A percentile compares a stretch with the other conserved stretches of the same genome.
Conservation (phyloP, 2,329 filamentous ascomycete genomes). For the Trichoderma asperellum region DNA sequence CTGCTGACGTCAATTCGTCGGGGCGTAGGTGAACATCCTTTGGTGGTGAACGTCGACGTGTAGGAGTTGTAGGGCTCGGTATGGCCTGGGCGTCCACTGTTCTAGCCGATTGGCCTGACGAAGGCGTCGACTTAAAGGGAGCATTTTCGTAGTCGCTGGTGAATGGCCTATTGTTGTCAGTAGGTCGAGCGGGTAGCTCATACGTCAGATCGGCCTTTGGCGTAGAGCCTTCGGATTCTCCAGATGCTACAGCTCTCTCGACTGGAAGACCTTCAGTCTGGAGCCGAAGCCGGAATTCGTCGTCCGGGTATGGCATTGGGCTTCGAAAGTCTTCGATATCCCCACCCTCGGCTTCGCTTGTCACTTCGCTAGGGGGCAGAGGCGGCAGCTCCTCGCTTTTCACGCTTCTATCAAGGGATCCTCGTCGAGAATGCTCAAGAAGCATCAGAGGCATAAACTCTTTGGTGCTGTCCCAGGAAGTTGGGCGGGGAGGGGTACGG, state of each 20-base stretch:
- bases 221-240: slow-evolving; percentile 69
- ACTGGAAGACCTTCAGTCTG: slow-evolving; percentile 45
- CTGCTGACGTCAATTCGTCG: slow-evolving; percentile 42
- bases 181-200: slow-evolving; percentile 36
- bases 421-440: slow-evolving; percentile 64
- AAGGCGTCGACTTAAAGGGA: slow-evolving; percentile 47
- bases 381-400: slow-evolving; percentile 50
- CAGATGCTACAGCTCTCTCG: slow-evolving; percentile 48
- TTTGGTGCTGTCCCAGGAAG: slow-evolving; percentile 64
- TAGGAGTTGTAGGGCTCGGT: slow-evolving; percentile 36
- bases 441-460: slow-evolving; percentile 84
- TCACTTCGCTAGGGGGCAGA: slow-evolving; percentile 51
- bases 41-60: slow-evolving; percentile 32
- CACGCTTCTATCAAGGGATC: slow-evolving; percentile 41
- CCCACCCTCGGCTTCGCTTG: slow-evolving; percentile 31
- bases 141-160: slow-evolving; percentile 41
- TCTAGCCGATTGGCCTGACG: slow-evolving; percentile 38
- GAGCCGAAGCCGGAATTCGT: slow-evolving; percentile 42
- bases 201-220: slow-evolving; percentile 61
- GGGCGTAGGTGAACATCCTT: slow-evolving; percentile 33
- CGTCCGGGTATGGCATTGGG: neutral
- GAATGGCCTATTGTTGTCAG: slow-evolving; percentile 14
- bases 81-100: slow-evolving; percentile 34
- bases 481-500: slow-evolving; percentile 51
- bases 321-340: slow-evolving; percentile 35